Evolutionary conservation across 139 green algal species (phyloP), one percentile per base, ranked within the genome.

Genomic region (Limnomonas spitsbergensis): DNA sequence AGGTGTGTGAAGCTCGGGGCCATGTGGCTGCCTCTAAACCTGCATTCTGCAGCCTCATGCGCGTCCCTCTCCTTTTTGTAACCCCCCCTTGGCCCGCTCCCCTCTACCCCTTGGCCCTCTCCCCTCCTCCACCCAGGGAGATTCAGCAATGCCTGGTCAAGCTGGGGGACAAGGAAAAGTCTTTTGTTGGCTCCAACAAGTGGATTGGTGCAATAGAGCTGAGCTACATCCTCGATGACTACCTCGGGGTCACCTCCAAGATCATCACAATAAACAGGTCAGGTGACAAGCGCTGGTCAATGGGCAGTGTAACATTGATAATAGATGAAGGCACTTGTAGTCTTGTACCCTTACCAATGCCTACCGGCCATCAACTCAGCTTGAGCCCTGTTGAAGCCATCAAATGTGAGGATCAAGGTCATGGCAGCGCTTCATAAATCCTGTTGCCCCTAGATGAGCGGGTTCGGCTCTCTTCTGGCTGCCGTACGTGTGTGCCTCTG

Each of bases 141-240:
- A 94, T 98, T 27, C 94, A 98, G 82, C 39, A 89, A 69, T 80
- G 86, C 2, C 87, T 99, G 38, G 95, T 96, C 29, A 72, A 84
- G 0, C 53, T 97, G 1, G 93, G 93, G 0, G 94, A 98, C 84
- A 98, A 98, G 85, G 68, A 98, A 83, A 98, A 98, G 85, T 66
- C 83, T 24, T 97, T 98, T 73, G 72, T 97, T 14, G 94, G 94
- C 66, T 93, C 84, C 42, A 88, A 69, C 68, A 84, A 97, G 56
- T 99, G 95, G 95, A 96, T 99, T 6, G 95, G 95, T 32, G 93
- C 95, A 2, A 94, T 98, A 6, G 95, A 99, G 88, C 85, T 98
- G 32, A 82, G 86, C 20, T 96, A 90, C 78, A 83, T 98, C 6
- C 89, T 99, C 56, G 90, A 98, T 78, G 77, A 87, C 4, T 89